Evolutionary conservation across 768 basidiomycete species (phyloP), one percentile per base, ranked within the genome.

Genomic region (Boletus sensibilis): DNA sequence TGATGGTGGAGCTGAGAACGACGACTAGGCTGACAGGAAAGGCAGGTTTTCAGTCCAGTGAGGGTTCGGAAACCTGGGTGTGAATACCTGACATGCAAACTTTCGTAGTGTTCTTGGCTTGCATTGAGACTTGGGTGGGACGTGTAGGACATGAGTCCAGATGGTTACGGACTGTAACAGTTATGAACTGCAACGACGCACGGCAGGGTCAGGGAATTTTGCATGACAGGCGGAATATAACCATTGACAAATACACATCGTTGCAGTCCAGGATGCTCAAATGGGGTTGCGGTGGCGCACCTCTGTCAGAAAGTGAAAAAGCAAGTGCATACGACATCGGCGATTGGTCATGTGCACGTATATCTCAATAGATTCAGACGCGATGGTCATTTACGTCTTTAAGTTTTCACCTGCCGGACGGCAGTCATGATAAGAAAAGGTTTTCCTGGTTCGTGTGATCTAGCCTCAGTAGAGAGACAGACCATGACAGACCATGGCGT

Each of bases 351-450:
- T 25, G 27, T 41, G 41, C 18, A 37, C 43, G 37, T 43, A 29
- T 41, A 43, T 40, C 54, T 40, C 41, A 40, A 61, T 58, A 51
- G 21, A 54, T 39, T 56, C 52, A 10, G 38, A 35, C 45, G 20
- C 48, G 41, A 50, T 21, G 46, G 21, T 29, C 40, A 9, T 43
- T 66, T 65, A 68, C 66, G 66, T 62, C 53, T 63, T 68, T n/a
- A n/a, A n/a, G n/a, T n/a, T n/a, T 23, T 12, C 35, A 47, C 53
- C 12, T 38, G 53, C 23, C 11, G n/a, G 25, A 41, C 34, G 20
- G 53, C 14, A 23, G 20, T 40, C 23, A 35, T n/a, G 38, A 55
- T 64, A 56, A 49, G 44, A 43, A 50, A 47, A 23, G 12, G 18
- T 20, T 45, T 48, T 46, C n/a, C 23, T 31, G n/a, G 14, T 33